Evolutionary conservation across 169 alveolate species (phyloP), one percentile per base, ranked within the genome.

Genomic region (Plasmodium gallinaceum): DNA sequence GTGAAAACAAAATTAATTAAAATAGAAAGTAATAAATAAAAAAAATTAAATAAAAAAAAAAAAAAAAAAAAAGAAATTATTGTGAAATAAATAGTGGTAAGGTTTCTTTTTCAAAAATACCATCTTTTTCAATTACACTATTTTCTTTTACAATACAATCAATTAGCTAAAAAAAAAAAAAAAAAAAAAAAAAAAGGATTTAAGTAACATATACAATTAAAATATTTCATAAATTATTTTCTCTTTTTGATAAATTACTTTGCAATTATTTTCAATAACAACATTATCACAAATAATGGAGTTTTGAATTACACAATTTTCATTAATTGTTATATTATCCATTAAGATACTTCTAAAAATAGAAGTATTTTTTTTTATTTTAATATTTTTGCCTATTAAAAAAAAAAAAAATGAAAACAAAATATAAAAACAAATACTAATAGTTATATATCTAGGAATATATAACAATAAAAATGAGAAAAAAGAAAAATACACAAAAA

Each of bases 231-330:
- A 32, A 32, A 32, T 37, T 18, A 5, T 16, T 14, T 32, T 58
- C 8, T 46, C 7, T 46, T 9, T 72, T 20, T 39, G 7, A 52
- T 10, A n/a, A 26, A 48, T 66, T 16, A 94, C 96, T 93, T 78
- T 92, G 43, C 93, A 70, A n/a, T 92, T 90, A 14, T 78, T 75
- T n/a, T 83, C 88, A 52, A 94, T 74, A 5, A 75, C 66, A 9
- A 88, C 94, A 57, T 91, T 57, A 10, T 80, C 60, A 32, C 95
- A 93, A 16, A 94, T 69, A 42, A 94, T 70, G 7, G 93, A 90
- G 22, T 89, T 80, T 46, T 89, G 90, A 45, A 94, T 72, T 12
- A 71, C 90, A 24, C 92, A 92, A 54, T 92, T 85, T 42, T 90
- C 93, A 51, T 64, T 68, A 10, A 94, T 42, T 6, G 45, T 89